These are phyloP conservation scores for Fragilariopsis cylindrus DNA, from an alignment of 108 stramenopile species.

Conservation along the genomic window DNA sequence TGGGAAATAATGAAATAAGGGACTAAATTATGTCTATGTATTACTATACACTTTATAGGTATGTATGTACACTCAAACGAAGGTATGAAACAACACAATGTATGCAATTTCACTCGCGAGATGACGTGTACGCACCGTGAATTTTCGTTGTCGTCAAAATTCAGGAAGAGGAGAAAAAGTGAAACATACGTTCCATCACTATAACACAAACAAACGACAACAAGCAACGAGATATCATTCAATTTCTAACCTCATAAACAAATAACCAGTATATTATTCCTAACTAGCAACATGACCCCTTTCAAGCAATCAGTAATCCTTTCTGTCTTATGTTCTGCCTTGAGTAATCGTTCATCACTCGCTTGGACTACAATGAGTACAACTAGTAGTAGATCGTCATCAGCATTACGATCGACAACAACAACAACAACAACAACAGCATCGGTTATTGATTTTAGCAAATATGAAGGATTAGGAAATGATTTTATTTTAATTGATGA, in stretches of 20 bases:
- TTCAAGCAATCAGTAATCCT: slow-evolving; percentile 13
- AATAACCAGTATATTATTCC: not conserved
- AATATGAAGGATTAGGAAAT: slow-evolving; percentile 99
- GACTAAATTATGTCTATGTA: no score
- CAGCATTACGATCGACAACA: not conserved
- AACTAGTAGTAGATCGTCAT: not conserved
- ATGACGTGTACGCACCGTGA: no score
- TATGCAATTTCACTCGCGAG: no score
- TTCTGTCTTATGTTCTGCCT: not conserved
- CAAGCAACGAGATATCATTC: not conserved
- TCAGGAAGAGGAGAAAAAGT: not conserved
- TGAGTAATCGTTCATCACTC: not conserved
- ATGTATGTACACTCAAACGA: no score
- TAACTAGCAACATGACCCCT: slow-evolving; percentile 4
- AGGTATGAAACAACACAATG: no score
- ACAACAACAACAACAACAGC: not conserved
- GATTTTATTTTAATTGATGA: slow-evolving; percentile 97
- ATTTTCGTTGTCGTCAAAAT: no score
- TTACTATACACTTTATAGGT: no score
- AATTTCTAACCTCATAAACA: not conserved
- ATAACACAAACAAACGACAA: not conserved
- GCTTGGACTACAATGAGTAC: slow-evolving; percentile 5
- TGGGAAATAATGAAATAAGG: no score
- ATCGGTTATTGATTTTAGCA: slow-evolving; percentile 72
- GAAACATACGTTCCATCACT: not conserved